These are phyloP conservation scores for Yamadazyma dendronema DNA, from an alignment of 1,139 yeast genomes.

Conservation along the genomic window DNA sequence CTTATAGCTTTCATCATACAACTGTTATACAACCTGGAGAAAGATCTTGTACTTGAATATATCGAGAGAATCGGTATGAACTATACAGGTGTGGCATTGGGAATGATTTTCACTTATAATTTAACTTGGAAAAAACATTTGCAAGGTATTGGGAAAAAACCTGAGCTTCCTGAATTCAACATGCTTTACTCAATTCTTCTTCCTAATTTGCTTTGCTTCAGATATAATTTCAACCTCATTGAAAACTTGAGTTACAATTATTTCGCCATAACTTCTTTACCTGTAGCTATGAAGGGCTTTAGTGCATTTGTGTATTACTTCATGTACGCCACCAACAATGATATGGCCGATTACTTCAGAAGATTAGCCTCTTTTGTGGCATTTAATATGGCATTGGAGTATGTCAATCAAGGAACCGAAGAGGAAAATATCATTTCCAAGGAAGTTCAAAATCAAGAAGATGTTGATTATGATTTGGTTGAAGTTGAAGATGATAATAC, in stretches of 20 bases:
- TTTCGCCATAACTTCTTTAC: slow-evolving; percentile 33
- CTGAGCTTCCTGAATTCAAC: slow-evolving; percentile 39
- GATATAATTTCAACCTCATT: slow-evolving; percentile 11
- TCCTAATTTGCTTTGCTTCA: slow-evolving; percentile 29
- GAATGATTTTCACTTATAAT: slow-evolving; percentile 28
- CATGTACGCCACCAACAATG: slow-evolving; percentile 26
- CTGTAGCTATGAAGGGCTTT: slow-evolving; percentile 28
- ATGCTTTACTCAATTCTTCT: slow-evolving; percentile 33
- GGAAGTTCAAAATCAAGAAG: slow-evolving; percentile 18
- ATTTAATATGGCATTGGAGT: slow-evolving; percentile 24
- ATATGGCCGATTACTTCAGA: slow-evolving; percentile 21
- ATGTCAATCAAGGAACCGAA: slow-evolving; percentile 27
- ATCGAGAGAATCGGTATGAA: slow-evolving; percentile 34
- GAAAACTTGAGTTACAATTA: slow-evolving; percentile 38
- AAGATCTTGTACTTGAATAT: slow-evolving; percentile 18
- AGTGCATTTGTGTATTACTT: slow-evolving; percentile 30
- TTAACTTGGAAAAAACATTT: slow-evolving; percentile 19
- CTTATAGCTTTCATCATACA: slow-evolving; percentile 30
- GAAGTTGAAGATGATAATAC: slow-evolving; percentile 14
- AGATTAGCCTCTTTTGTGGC: slow-evolving; percentile 25
- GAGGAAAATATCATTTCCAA: slow-evolving; percentile 16
- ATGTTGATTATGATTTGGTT: slow-evolving; percentile 17
- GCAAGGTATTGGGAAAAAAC: slow-evolving; percentile 16
- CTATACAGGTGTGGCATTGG: slow-evolving; percentile 31
- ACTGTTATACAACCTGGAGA: slow-evolving; percentile 26